Evolutionary conservation across 1,139 yeast genomes (phyloP), one percentile per base, ranked within the genome.

Genomic region (Wickerhamomyces sp.): DNA sequence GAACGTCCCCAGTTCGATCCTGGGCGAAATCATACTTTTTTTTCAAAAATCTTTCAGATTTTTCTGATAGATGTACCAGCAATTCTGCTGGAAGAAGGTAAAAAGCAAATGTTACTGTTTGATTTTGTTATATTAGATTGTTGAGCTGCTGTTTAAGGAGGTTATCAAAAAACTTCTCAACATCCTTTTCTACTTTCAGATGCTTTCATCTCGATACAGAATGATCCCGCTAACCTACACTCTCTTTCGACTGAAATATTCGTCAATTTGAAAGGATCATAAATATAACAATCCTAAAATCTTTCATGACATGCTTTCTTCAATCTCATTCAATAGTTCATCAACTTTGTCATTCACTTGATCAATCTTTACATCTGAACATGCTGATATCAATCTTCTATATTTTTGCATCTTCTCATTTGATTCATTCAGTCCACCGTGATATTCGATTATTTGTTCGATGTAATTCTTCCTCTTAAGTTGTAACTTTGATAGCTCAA

Each of bases 1-100:
- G 91, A 85, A 87, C 91, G 96, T 89, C 96, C 96, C 96, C 96
- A 87, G 96, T 89, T 89, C 96, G 96, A 89, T 85, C 96, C 96
- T 88, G 96, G 96, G 96, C 89, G 84, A 80, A 86, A 85, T 86
- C 96, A 89, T 61, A 61, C 49, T 47, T 49, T 47, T n/a, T n/a
- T n/a, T n/a, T n/a, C n/a, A n/a, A n/a, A n/a, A n/a, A n/a, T n/a
- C n/a, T n/a, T n/a, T n/a, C n/a, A n/a, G n/a, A n/a, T n/a, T n/a
- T n/a, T n/a, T n/a, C n/a, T n/a, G n/a, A n/a, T n/a, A n/a, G n/a
- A n/a, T n/a, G n/a, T n/a, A n/a, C n/a, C n/a, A n/a, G n/a, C n/a
- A n/a, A n/a, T n/a, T n/a, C n/a, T n/a, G n/a, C n/a, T n/a, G n/a
- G n/a, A n/a, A n/a, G n/a, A n/a, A n/a, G n/a, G n/a, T n/a, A n/a